Conservation (phyloP, 352 stramenopile species). For the Globisporangium megalacanthum region DNA sequence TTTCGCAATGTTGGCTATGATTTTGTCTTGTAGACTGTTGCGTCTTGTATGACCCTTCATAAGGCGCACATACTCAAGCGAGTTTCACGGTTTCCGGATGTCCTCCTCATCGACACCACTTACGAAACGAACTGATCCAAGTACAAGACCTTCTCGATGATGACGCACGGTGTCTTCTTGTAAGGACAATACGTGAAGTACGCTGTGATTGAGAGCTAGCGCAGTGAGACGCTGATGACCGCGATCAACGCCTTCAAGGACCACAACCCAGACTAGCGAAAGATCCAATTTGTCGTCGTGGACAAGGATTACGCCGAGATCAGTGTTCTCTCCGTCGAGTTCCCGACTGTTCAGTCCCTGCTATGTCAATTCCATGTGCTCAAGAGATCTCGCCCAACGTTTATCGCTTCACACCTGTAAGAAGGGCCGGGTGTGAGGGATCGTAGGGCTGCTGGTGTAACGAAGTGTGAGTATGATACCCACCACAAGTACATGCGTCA, state of each 20-base stretch:
- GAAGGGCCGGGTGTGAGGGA: conserved; percentile 12
- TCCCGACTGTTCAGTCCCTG: conserved; percentile 12
- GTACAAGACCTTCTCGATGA: background rate
- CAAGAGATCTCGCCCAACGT: conserved; percentile 12
- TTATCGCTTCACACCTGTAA: conserved; percentile 16
- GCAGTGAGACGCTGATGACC: conserved; percentile 8
- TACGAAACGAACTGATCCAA: background rate
- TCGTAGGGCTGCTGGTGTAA: conserved; percentile 16
- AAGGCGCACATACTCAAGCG: background rate
- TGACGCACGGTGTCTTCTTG: background rate
- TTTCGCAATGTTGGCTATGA: background rate
- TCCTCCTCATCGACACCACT: background rate
- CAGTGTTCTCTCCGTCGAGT: conserved; percentile 1
- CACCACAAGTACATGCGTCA: conserved; percentile 11
- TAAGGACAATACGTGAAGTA: conserved; percentile 16
- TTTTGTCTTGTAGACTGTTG: background rate
- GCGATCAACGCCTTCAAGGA: conserved; percentile 18
- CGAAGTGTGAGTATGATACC: conserved; percentile 1
- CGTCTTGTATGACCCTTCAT: background rate
- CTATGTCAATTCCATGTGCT: conserved; percentile 26
- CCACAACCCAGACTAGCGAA: conserved; percentile 12
- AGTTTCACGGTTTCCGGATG: background rate
- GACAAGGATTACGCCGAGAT: conserved; percentile 28
- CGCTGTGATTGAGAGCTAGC: conserved; percentile 16
- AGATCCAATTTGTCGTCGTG: conserved; percentile 17